phyloP scores from a whole-genome alignment of 306 rosid genomes.

The Fragaria nilgerrensis region DNA sequence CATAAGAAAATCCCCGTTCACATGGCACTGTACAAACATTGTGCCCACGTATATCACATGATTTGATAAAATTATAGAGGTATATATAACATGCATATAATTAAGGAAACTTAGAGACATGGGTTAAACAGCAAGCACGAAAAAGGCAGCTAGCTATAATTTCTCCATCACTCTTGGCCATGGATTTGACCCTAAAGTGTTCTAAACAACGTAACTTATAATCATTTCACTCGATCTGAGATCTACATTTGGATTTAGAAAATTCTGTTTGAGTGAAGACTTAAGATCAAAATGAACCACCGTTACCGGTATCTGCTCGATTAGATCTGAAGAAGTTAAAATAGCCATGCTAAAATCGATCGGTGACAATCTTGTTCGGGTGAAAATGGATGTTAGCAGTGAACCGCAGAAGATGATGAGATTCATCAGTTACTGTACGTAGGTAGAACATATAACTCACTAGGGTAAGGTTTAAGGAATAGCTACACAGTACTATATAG shows the following conservation, averaged over 20 bases:
- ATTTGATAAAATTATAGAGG: background rate
- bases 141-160: background rate
- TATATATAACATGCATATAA: background rate
- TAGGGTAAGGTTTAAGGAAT: background rate
- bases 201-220: background rate
- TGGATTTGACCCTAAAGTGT: background rate
- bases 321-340: background rate
- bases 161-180: background rate
- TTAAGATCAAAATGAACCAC: background rate
- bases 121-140: background rate
- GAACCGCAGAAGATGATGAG: too few species aligned
- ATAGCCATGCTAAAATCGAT: too few species aligned
- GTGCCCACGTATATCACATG: background rate
- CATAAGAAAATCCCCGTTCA: background rate
- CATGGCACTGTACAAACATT: background rate
- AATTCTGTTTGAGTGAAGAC: background rate
- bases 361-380: too few species aligned
- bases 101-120: background rate
- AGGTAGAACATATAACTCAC: background rate
- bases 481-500: background rate
- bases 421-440: too few species aligned
- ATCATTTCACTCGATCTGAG: background rate
- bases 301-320: background rate
- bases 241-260: background rate
- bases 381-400: too few species aligned